phyloP scores from a whole-genome alignment of 2,329 filamentous ascomycete species.

The Aspergillus hortae region DNA sequence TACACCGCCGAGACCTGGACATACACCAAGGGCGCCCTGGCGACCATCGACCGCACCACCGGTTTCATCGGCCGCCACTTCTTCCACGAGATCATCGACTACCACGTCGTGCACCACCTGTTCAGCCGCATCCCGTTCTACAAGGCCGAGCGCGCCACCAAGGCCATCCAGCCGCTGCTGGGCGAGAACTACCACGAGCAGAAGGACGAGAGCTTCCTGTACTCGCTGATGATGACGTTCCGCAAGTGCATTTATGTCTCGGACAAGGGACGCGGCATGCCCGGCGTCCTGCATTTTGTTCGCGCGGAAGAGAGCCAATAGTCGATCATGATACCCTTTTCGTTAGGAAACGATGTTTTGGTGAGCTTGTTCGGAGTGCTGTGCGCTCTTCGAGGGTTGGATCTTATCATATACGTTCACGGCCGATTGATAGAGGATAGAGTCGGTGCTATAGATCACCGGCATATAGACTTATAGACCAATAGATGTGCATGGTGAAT shows the following conservation, averaged over 20 bases:
- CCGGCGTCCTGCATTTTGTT: conserved; percentile 20
- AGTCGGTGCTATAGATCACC: too few relatives aligned
- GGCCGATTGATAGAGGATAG: too few relatives aligned
- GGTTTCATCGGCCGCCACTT: conserved; percentile 63
- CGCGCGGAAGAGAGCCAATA: conserved; percentile 9
- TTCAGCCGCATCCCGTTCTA: conserved; percentile 62
- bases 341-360: neutral
- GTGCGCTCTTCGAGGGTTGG: too few relatives aligned
- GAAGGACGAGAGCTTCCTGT: conserved; percentile 41
- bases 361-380: neutral
- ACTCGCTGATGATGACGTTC: conserved; percentile 47
- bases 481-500: too few relatives aligned
- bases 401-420: too few relatives aligned
- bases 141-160: conserved; percentile 57
- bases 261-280: conserved; percentile 12
- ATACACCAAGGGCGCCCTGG: conserved; percentile 59
- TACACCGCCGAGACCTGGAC: conserved; percentile 60
- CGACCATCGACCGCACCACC: conserved; percentile 63
- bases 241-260: conserved; percentile 49
- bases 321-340: neutral
- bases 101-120: conserved; percentile 62
- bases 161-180: conserved; percentile 55
- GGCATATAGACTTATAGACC: too few relatives aligned
- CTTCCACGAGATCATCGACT: conserved; percentile 64
- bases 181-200: conserved; percentile 49